Base-by-base conservation (phyloP, 2,329 filamentous ascomycete species). In the Paraphoma sp. region DNA sequence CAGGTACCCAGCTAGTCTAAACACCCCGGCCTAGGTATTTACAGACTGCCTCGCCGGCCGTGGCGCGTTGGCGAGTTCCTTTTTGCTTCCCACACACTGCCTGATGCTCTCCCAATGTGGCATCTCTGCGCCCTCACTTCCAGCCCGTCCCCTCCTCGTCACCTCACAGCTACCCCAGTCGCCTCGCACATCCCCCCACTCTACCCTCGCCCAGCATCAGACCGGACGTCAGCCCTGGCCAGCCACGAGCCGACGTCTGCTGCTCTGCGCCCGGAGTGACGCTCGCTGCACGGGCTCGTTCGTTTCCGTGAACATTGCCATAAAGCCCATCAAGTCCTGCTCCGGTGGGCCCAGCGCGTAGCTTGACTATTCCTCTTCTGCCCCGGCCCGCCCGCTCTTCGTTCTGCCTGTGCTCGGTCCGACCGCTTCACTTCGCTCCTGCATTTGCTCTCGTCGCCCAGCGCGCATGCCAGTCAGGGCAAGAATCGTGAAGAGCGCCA, bases 361-460 rank as follows among this genome's bases (percentile, higher is more conserved):
- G 64, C 59, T 63, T 64, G 68, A 65, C 70, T 68, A 72, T 23
- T 23, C 23, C 23, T 23, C 23, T 23, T 72, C 69, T 62, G 61
- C 62, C 54, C 60, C 60, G 70, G 72, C 41, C 23, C 28, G 48
- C 41, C 29, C 16, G 8, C 40, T 42, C 31, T 33, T 73, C 73
- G 68, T 69, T 60, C 58, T 51, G 59, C 71, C 71, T 70, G 68
- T 62, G 68, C 69, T 72, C 66, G 69, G 68, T 64, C 68, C 72
- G 65, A 71, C 67, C 67, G 70, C 73, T 73, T 73, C 70, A 70
- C 63, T 66, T 70, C 57, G 43, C 58, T 60, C 62, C 60, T 68
- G 68, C 71, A 70, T 68, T 64, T 69, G 63, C 68, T 67, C 30
- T 56, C 64, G 41, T 60, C 65, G 66, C 69, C 67, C 68, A 71